phyloP scores from a whole-genome alignment of 2,329 filamentous ascomycete species.

The Colletotrichum shisoi region DNA sequence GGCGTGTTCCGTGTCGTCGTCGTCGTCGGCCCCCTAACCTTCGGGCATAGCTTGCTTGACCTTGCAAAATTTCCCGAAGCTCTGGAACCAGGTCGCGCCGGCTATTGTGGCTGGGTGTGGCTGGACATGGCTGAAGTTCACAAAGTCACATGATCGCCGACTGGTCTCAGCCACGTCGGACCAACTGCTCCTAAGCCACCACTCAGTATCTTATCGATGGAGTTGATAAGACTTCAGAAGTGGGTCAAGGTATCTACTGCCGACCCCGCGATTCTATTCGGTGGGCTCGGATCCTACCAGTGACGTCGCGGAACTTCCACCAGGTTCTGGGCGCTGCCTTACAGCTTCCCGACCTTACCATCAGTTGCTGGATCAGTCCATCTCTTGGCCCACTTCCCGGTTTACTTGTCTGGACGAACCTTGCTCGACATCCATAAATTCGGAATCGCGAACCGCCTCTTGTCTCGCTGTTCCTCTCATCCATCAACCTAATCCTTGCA shows the following conservation, averaged over 20 bases:
- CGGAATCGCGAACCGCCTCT: slow-evolving; percentile 1
- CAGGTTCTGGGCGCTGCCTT: slow-evolving; percentile 44
- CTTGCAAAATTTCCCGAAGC: slow-evolving; percentile 40
- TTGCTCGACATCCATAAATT: slow-evolving; percentile 33
- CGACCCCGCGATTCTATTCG: slow-evolving; percentile 34
- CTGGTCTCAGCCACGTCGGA: neutral
- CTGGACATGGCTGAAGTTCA: neutral
- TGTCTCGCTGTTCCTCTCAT: neutral
- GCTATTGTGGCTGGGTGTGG: slow-evolving; percentile 24
- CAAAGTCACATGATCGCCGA: slow-evolving; percentile 11
- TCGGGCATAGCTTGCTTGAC: slow-evolving; percentile 16
- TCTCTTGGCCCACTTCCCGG: slow-evolving; percentile 37
- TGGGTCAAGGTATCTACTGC: slow-evolving; percentile 2
- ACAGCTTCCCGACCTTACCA: slow-evolving; percentile 32
- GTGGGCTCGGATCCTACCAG: slow-evolving; percentile 39
- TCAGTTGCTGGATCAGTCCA: slow-evolving; percentile 34
- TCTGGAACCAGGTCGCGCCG: slow-evolving; percentile 29
- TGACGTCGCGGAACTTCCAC: slow-evolving; percentile 43
- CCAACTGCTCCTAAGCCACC: neutral
- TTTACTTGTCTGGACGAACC: slow-evolving; percentile 16
- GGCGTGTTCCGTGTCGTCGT: slow-evolving; percentile 26
- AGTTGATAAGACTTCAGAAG: slow-evolving; percentile 11
- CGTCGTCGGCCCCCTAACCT: slow-evolving; percentile 26
- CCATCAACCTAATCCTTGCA: slow-evolving; percentile 17
- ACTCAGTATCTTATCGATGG: slow-evolving; percentile 3